Conservation (phyloP, 768 basidiomycete species). For the Agrocybe pediades region DNA sequence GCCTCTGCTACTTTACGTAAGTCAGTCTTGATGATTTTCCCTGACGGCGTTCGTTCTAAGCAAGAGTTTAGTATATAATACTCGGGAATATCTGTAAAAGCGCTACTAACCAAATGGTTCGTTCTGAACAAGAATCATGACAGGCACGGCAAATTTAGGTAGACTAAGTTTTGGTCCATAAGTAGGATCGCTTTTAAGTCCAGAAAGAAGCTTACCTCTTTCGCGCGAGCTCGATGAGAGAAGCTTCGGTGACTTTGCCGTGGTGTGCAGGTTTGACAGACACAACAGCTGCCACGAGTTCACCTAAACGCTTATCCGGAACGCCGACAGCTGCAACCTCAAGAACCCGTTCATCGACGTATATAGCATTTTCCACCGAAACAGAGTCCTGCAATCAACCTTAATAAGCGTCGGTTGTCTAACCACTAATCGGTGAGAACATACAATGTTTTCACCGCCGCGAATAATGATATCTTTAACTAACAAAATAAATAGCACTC, state of each 20-base stretch:
- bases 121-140: conserved; percentile 55
- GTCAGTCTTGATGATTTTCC: conserved; percentile 56
- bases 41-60: conserved; percentile 55
- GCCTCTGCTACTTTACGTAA: conserved; percentile 47
- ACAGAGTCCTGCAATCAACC: conserved; percentile 48
- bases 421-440: conserved; percentile 18
- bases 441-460: conserved; percentile 65
- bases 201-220: conserved; percentile 36
- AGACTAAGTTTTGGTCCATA: conserved; percentile 28
- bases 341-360: conserved; percentile 52
- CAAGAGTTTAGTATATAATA: not conserved
- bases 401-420: not conserved
- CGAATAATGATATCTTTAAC: conserved; percentile 69
- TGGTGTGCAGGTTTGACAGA: conserved; percentile 46
- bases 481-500: conserved; percentile 18
- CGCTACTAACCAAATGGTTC: conserved; percentile 46
- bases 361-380: conserved; percentile 63
- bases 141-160: conserved; percentile 58
- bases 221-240: conserved; percentile 43
- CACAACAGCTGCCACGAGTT: conserved; percentile 59
- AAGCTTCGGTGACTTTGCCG: conserved; percentile 47
- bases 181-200: not conserved
- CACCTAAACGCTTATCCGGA: conserved; percentile 59
- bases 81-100: not conserved
- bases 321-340: conserved; percentile 65